A percentile compares a stretch with the other conserved stretches of the same genome.
These are phyloP conservation scores for Coprinopsis sp. DNA, from an alignment of 768 basidiomycete species.

Conservation along the genomic window DNA sequence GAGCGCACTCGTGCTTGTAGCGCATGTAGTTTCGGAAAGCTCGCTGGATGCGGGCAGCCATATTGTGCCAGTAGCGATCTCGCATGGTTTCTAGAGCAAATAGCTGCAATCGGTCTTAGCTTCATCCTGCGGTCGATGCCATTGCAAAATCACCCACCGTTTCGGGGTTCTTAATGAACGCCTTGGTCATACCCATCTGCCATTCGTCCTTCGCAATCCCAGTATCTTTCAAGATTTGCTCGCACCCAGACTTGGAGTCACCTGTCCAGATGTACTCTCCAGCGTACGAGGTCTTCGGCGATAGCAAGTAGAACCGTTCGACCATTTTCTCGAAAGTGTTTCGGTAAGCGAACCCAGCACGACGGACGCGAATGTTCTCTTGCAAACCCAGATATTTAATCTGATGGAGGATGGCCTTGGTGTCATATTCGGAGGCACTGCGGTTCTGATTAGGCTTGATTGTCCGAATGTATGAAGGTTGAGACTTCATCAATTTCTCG, in stretches of 20 bases:
- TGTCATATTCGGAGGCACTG: constrained; percentile 86
- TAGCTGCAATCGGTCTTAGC: constrained; percentile 46
- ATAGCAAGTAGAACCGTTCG: constrained; percentile 94
- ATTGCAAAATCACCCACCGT: constrained; percentile 52
- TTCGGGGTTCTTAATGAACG: constrained; percentile 99
- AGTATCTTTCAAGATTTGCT: constrained; percentile 89
- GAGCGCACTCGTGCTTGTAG: constrained; percentile 92
- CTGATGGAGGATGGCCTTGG: constrained; percentile 94
- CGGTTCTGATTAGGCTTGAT: constrained; percentile 99
- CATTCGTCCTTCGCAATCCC: constrained; percentile 96
- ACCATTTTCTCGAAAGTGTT: constrained; percentile 99
- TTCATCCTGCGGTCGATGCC: neutral
- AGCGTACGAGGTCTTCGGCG: constrained; percentile 93
- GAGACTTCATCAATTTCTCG: constrained; percentile 95
- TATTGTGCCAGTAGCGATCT: constrained; percentile 99
- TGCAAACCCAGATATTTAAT: constrained; percentile 98
- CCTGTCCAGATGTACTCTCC: constrained; percentile 98
- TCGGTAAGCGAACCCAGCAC: constrained; percentile 96
- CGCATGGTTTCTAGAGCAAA: constrained; percentile 99
- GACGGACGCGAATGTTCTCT: constrained; percentile 95
- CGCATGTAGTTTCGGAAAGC: constrained; percentile 95
- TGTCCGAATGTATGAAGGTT: constrained; percentile 97
- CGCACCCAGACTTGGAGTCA: constrained; percentile 85
- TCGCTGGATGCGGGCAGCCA: constrained; percentile 95
- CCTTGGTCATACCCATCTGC: constrained; percentile 99